Evolutionary conservation across 176 grass and related monocot genomes (phyloP), one percentile per base, ranked within the genome.

Genomic region (Bonia amplexicaulis): DNA sequence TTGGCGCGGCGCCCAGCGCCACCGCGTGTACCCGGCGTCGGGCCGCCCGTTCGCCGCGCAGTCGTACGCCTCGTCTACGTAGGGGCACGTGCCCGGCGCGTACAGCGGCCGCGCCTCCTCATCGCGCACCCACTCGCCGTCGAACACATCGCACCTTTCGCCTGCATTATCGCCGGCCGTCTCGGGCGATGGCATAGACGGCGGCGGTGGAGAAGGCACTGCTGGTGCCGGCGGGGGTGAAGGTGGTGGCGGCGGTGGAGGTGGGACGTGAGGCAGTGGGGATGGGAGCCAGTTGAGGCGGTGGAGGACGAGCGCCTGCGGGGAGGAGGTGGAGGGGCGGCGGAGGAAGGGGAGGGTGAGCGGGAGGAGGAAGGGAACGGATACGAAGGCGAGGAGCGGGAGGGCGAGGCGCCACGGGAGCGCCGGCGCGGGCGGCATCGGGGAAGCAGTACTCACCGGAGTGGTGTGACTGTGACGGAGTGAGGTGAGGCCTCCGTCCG

Each of bases 51-150:
- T 98, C 69, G 86, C 78, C 57, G 77, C 73, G 93, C 93, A 98
- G 47, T 76, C 84, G 79, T 90, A 98, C 57, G 96, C 96, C 82
- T 95, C 96, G 79, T 98, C 96, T 44, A 98, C 83, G 91, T 93
- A 98, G 0, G 96, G 93, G 92, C 96, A 98, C 44, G 96, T 85
- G 0, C 58, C 88, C 9, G 93, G 87, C 77, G 46, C 59, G 91
- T 98, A 98, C 19, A 95, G 87, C 80, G 89, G 93, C 85, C 82
- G 79, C 48, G 40, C 78, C 40, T 46, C 84, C 42, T 87, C 96
- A 78, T 90, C 89, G n/a, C 45, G 89, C 66, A 89, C 89, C 96
- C 96, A 95, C 78, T 76, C 88, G 37, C 96, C 93, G 71, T 95
- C 89, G 78, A 86, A 98, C 69, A 98, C 26, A 82, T 98, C 86